These are phyloP conservation scores for Botrytis galanthina DNA, from an alignment of 2,329 filamentous ascomycete genomes.

Conservation along the genomic window DNA sequence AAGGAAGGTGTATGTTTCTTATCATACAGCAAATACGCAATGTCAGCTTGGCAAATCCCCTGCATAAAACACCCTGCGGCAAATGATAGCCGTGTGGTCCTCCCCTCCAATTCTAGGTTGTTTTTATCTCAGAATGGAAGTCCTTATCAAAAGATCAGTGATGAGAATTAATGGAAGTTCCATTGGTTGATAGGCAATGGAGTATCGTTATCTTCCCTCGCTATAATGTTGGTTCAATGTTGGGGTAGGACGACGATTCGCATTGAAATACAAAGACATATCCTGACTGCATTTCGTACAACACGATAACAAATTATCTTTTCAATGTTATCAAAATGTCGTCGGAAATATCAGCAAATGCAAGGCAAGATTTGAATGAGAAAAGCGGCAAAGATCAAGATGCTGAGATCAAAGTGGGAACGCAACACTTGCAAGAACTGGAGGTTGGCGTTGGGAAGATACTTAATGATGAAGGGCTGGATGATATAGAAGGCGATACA, in stretches of 20 bases:
- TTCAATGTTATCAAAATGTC: neutral
- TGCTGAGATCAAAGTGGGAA: slow-evolving; percentile 18
- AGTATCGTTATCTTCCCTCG: slow-evolving; percentile 4
- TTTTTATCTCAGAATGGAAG: neutral
- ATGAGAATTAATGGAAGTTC: neutral
- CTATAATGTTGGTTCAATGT: neutral
- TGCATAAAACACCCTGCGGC: neutral
- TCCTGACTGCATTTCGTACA: neutral
- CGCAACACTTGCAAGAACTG: slow-evolving; percentile 27
- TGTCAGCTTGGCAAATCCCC: neutral
- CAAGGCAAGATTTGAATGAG: neutral
- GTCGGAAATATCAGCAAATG: neutral
- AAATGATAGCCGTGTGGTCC: neutral
- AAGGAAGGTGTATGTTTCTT: slow-evolving; percentile 1
- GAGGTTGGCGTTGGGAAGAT: slow-evolving; percentile 26
- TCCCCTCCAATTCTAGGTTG: neutral
- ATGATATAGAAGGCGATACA: slow-evolving; percentile 25
- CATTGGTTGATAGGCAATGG: neutral
- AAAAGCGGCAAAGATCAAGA: slow-evolving; percentile 7
- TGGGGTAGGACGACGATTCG: neutral
- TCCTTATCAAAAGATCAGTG: neutral
- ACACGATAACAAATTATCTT: neutral
- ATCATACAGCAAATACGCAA: slow-evolving; percentile 1
- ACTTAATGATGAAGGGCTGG: slow-evolving; percentile 22
- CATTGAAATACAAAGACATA: neutral